phyloP scores from a whole-genome alignment of 768 basidiomycete genomes.

The Boletus reticulatus region DNA sequence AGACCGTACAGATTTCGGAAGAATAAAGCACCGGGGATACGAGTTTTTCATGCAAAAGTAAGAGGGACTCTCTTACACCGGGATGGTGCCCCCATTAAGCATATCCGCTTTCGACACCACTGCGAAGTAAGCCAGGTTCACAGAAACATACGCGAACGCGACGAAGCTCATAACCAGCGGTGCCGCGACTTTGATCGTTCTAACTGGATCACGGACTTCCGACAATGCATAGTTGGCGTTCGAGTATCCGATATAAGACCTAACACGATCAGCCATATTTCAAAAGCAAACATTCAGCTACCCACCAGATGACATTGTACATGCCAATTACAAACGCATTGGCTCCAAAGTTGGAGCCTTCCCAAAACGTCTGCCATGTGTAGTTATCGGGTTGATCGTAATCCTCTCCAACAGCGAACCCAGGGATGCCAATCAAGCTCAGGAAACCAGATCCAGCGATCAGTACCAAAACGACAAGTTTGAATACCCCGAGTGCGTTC shows the following conservation, averaged over 20 bases:
- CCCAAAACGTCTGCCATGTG: conserved; percentile 60
- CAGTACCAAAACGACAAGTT: conserved; percentile 51
- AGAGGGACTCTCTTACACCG: conserved; percentile 49
- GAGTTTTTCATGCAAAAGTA: not conserved
- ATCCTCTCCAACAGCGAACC: conserved; percentile 47
- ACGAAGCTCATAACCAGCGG: conserved; percentile 63
- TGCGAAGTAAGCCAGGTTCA: conserved; percentile 73
- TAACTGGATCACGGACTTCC: conserved; percentile 66
- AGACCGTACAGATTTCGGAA: conserved; percentile 73
- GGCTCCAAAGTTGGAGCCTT: conserved; percentile 50
- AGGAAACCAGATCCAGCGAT: conserved; percentile 56
- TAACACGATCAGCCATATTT: conserved; percentile 20
- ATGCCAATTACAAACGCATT: conserved; percentile 65
- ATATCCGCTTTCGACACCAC: conserved; percentile 73
- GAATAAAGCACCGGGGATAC: conserved; percentile 53
- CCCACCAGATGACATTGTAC: conserved; percentile 70
- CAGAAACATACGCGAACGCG: conserved; percentile 55
- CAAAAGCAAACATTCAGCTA: not conserved
- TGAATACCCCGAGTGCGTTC: conserved; percentile 60
- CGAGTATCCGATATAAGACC: conserved; percentile 72
- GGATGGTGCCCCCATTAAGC: conserved; percentile 55
- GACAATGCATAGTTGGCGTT: conserved; percentile 76
- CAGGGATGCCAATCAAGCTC: conserved; percentile 46
- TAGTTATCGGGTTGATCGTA: conserved; percentile 58
- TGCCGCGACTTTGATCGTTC: conserved; percentile 68